phyloP scores from a whole-genome alignment of 2,329 filamentous ascomycete genomes.

The Boeremia lycopersici region DNA sequence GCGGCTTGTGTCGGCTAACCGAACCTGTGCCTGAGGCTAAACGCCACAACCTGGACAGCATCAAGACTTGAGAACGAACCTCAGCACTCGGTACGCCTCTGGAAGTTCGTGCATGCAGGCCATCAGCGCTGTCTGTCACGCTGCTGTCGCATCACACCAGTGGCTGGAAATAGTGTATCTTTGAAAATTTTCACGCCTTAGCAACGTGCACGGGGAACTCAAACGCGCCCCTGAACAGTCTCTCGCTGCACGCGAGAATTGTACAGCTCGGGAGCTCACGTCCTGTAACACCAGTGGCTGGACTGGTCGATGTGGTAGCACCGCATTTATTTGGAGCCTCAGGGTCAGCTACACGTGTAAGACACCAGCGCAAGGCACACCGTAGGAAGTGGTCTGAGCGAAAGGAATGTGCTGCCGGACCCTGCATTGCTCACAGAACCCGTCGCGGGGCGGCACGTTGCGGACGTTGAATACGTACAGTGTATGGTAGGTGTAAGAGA shows the following conservation, averaged over 20 bases:
- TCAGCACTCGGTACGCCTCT: slow-evolving; percentile 1
- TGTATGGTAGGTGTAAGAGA: slow-evolving; percentile 15
- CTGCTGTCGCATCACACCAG: not conserved
- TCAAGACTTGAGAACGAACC: not conserved
- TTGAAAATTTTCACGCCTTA: slow-evolving; percentile 3
- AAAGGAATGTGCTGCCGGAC: slow-evolving; percentile 2
- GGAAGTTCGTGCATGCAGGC: not conserved
- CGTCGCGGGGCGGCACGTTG: slow-evolving; percentile 2
- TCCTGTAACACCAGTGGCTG: not conserved
- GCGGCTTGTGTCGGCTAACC: slow-evolving; percentile 11
- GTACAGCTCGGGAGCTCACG: not conserved
- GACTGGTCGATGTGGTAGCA: slow-evolving; percentile 5
- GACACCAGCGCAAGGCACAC: slow-evolving; percentile 9
- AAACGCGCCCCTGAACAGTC: not conserved
- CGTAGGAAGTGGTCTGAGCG: not conserved
- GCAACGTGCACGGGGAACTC: slow-evolving; percentile 1
- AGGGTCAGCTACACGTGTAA: slow-evolving; percentile 16
- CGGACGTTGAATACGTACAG: slow-evolving; percentile 2
- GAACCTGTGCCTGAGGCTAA: not conserved
- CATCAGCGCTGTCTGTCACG: not conserved
- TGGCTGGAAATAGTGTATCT: not conserved
- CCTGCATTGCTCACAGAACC: not conserved
- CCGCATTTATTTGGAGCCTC: slow-evolving; percentile 5
- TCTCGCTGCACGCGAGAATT: not conserved
- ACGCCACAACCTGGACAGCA: not conserved